These are phyloP conservation scores for Penicillium tannophilum DNA, from an alignment of 495 filamentous ascomycete species.

Conservation along the genomic window DNA sequence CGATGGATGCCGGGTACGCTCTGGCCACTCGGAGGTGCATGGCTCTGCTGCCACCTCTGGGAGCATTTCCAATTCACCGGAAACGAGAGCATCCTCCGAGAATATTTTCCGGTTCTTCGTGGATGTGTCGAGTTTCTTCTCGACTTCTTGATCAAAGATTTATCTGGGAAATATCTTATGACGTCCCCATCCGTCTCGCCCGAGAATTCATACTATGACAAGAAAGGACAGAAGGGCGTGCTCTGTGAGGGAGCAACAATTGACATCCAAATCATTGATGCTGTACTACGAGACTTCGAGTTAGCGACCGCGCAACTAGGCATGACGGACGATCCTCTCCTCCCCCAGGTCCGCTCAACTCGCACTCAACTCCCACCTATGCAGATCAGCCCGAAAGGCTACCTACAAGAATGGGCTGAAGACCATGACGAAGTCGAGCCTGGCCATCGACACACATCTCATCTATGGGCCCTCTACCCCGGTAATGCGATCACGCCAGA, in stretches of 20 bases:
- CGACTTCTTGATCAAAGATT: conserved; percentile 48
- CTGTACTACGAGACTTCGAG: conserved; percentile 41
- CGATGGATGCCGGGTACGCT: conserved; percentile 46
- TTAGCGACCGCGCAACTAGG: conserved; percentile 25
- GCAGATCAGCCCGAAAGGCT: conserved; percentile 41
- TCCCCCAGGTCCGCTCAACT: conserved; percentile 15
- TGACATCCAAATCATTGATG: conserved; percentile 49
- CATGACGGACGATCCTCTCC: conserved; percentile 22
- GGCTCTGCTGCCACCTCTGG: conserved; percentile 50
- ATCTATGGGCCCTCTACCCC: conserved; percentile 46
- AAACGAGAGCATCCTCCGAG: conserved; percentile 33
- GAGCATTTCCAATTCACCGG: conserved; percentile 48
- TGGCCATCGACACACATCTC: conserved; percentile 53
- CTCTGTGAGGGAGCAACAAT: conserved; percentile 49
- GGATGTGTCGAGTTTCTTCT: conserved; percentile 45
- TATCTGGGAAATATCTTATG: conserved; percentile 34
- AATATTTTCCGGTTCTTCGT: conserved; percentile 38
- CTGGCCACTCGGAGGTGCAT: conserved; percentile 52
- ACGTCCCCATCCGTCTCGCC: conserved; percentile 53
- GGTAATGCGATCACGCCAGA: conserved; percentile 30
- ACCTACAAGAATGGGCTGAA: conserved; percentile 51
- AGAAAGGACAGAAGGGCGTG: conserved; percentile 30
- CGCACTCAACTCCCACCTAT: conserved; percentile 31
- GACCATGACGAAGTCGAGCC: conserved; percentile 51
- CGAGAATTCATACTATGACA: conserved; percentile 48